Evolutionary conservation across 148 eudicot species (phyloP).

Genomic region (Camellia lanceoleosa): DNA sequence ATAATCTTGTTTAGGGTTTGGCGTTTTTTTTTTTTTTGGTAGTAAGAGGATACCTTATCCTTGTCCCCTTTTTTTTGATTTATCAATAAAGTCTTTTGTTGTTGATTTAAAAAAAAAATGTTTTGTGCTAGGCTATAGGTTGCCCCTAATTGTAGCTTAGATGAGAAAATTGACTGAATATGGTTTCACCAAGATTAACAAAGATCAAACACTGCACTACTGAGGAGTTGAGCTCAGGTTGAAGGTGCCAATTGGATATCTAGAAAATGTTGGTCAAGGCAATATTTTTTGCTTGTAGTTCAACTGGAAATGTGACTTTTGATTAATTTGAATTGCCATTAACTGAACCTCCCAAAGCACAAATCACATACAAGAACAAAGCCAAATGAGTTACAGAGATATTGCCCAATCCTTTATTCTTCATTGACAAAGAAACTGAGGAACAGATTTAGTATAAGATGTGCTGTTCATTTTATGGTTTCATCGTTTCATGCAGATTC

Average conservation of each 20-base stretch:
- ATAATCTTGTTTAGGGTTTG: too few species aligned
- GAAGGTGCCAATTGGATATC: neutral
- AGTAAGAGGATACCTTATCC: too few species aligned
- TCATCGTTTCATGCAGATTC: neutral
- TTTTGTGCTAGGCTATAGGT: neutral
- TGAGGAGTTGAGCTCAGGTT: neutral
- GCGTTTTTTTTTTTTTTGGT: too few species aligned
- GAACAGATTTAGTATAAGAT: neutral
- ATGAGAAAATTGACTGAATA: neutral
- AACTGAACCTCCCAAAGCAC: conserved; percentile 5
- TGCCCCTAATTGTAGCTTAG: neutral
- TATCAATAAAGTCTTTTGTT: too few species aligned
- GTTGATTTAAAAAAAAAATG: neutral
- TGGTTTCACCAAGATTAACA: neutral
- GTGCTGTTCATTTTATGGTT: neutral
- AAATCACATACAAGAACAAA: neutral
- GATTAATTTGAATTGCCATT: neutral
- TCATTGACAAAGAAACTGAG: conserved; percentile 3
- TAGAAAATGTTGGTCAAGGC: neutral
- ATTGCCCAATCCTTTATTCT: neutral
- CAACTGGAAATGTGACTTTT: neutral
- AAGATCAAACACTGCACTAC: neutral
- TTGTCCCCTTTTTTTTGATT: too few species aligned
- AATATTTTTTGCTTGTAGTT: neutral
- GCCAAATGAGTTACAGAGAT: neutral